These are phyloP conservation scores for Rhizophagus prolifer DNA, from an alignment of 192 early-diverging fungal species.

Conservation along the genomic window DNA sequence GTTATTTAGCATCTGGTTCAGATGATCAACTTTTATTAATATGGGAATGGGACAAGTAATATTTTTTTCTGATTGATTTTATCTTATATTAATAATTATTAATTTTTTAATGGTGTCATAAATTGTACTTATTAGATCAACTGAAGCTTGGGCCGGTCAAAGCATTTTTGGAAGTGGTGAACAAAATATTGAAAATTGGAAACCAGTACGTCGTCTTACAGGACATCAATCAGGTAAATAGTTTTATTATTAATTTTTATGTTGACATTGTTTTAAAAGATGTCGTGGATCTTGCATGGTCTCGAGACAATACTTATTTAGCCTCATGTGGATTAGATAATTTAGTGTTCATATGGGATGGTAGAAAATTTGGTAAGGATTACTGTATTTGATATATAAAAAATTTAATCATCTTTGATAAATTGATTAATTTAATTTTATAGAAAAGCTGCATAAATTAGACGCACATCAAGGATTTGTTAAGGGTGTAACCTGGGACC, in stretches of 20 bases:
- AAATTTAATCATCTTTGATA: not conserved
- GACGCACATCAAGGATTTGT: constrained; percentile 84
- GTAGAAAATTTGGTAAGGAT: constrained; percentile 66
- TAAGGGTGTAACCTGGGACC: constrained; percentile 96
- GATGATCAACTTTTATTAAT: constrained; percentile 93
- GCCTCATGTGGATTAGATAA: constrained; percentile 91
- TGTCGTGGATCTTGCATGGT: constrained; percentile 92
- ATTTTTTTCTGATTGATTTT: not conserved
- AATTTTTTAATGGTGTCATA: not conserved
- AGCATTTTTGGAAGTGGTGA: constrained; percentile 48
- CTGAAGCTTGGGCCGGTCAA: constrained; percentile 39
- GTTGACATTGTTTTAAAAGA: constrained; percentile 48
- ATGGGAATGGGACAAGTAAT: constrained; percentile 74
- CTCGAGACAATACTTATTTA: constrained; percentile 77
- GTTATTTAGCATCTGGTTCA: constrained; percentile 82
- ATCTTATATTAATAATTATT: not conserved
- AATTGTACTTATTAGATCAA: constrained; percentile 27
- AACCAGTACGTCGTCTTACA: constrained; percentile 68
- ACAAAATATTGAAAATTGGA: constrained; percentile 69
- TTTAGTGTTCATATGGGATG: constrained; percentile 84
- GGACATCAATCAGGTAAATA: constrained; percentile 76
- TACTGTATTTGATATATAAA: not conserved
- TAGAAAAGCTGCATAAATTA: constrained; percentile 63
- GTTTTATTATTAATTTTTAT: not conserved
- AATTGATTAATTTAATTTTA: not conserved